These are phyloP conservation scores for Rhodotorula babjevae DNA, from an alignment of 768 basidiomycete genomes.

Conservation along the genomic window DNA sequence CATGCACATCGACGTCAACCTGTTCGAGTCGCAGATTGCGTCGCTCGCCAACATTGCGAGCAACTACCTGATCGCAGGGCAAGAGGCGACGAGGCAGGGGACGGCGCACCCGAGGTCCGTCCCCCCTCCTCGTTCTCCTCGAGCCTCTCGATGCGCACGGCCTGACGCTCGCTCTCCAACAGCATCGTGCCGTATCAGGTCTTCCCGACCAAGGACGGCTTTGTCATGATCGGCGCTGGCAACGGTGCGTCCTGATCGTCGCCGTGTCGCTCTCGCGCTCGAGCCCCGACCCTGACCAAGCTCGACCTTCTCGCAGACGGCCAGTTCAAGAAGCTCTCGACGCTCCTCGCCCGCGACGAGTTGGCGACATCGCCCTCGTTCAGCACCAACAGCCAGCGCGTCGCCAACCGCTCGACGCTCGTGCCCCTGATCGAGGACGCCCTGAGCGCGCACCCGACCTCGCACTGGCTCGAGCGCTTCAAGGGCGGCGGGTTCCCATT, in stretches of 20 bases:
- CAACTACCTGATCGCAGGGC: conserved; percentile 80
- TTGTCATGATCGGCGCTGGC: conserved; percentile 81
- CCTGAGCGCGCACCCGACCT: conserved; percentile 58
- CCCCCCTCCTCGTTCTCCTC: not conserved
- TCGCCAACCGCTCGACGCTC: conserved; percentile 67
- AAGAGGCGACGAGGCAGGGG: conserved; percentile 79
- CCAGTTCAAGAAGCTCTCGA: conserved; percentile 67
- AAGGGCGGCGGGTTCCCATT: conserved; percentile 80
- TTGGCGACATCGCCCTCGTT: conserved; percentile 63
- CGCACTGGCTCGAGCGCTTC: conserved; percentile 70
- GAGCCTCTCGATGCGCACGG: not conserved
- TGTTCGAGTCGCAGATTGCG: conserved; percentile 87
- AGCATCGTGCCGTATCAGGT: conserved; percentile 55
- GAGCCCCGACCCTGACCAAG: too few relatives aligned
- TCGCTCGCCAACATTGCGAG: conserved; percentile 88
- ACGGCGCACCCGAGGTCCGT: conserved; percentile 76
- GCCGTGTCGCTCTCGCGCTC: too few relatives aligned
- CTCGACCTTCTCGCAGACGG: conserved; percentile 7
- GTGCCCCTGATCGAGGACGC: conserved; percentile 62
- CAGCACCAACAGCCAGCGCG: conserved; percentile 67
- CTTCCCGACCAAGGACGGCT: conserved; percentile 79
- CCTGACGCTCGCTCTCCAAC: not conserved
- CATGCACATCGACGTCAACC: conserved; percentile 83
- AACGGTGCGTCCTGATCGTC: conserved; percentile 54
- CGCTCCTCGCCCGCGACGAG: conserved; percentile 60